These are phyloP conservation scores for Tetracladium marchalianum DNA, from an alignment of 495 filamentous ascomycete species.

Conservation along the genomic window DNA sequence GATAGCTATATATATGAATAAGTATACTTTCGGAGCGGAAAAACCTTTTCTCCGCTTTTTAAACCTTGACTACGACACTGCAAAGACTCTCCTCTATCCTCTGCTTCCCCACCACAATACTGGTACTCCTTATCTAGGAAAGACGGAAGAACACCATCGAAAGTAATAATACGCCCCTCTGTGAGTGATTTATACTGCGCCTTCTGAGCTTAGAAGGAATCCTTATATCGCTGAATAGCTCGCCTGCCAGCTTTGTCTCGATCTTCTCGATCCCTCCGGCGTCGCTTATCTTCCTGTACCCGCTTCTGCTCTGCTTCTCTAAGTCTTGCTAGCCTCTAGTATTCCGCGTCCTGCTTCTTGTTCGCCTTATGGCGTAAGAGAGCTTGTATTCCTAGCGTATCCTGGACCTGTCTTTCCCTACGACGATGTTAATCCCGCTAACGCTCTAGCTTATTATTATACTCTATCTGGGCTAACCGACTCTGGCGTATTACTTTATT, in stretches of 20 bases:
- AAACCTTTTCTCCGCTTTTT: too few species aligned
- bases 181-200: slow-evolving; percentile 8
- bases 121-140: slow-evolving; percentile 8
- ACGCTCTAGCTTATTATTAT: not conserved
- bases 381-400: not conserved
- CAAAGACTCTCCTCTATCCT: too few species aligned
- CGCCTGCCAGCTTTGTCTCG: slow-evolving; percentile 3
- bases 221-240: slow-evolving; percentile 1
- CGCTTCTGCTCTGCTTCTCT: not conserved
- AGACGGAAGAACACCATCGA: slow-evolving; percentile 5
- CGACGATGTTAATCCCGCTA: slow-evolving; percentile 1
- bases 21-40: too few species aligned
- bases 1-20: too few species aligned
- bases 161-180: slow-evolving; percentile 7
- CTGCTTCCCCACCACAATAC: too few species aligned
- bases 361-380: not conserved
- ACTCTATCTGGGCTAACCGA: not conserved
- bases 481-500: not conserved
- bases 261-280: not conserved
- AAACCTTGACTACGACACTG: too few species aligned
- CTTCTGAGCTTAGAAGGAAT: too few species aligned
- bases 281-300: not conserved
- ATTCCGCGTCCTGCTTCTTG: too few species aligned
- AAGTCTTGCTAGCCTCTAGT: too few species aligned
- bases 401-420: slow-evolving; percentile 1